Percentiles rank a stretch among this genome's conserved stretches.
phyloP scores from a whole-genome alignment of 1,284 basidiomycete genomes.

The Pseudozyma tsukubaensis region DNA sequence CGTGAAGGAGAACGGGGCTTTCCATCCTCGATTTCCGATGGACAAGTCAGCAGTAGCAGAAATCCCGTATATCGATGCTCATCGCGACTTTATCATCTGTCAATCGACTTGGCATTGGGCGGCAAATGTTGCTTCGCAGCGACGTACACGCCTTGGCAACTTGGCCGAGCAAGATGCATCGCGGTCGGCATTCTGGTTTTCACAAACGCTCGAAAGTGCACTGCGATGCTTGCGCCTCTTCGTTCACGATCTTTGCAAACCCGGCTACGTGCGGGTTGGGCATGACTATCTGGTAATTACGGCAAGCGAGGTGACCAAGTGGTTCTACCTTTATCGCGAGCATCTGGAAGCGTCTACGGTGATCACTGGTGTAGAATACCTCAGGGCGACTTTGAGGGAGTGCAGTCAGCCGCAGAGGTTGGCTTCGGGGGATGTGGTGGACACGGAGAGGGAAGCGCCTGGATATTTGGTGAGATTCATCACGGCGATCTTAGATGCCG shows the following conservation, averaged over 20 bases:
- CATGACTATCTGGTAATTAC: slow-evolving; percentile 51
- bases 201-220: slow-evolving; percentile 34
- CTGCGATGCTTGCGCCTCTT: slow-evolving; percentile 38
- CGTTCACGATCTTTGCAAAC: slow-evolving; percentile 34
- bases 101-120: slow-evolving; percentile 52
- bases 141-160: not conserved
- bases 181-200: slow-evolving; percentile 44
- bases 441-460: slow-evolving; percentile 48
- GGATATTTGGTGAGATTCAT: slow-evolving; percentile 45
- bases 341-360: slow-evolving; percentile 33
- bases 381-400: slow-evolving; percentile 32
- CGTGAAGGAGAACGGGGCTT: slow-evolving; percentile 22
- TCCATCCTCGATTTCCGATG: slow-evolving; percentile 37
- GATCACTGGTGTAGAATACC: slow-evolving; percentile 21
- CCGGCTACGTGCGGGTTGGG: slow-evolving; percentile 41
- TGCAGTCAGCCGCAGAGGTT: slow-evolving; percentile 42
- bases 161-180: slow-evolving; percentile 20
- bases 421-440: slow-evolving; percentile 36
- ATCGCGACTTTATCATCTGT: slow-evolving; percentile 43
- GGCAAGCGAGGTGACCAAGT: slow-evolving; percentile 43
- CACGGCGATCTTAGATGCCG: slow-evolving; percentile 37
- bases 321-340: slow-evolving; percentile 47
- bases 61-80: slow-evolving; percentile 39
- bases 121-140: slow-evolving; percentile 23
- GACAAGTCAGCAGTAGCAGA: slow-evolving; percentile 47